Base-by-base conservation (phyloP, 352 stramenopile species). In the Halophytophthora batemanensis region DNA sequence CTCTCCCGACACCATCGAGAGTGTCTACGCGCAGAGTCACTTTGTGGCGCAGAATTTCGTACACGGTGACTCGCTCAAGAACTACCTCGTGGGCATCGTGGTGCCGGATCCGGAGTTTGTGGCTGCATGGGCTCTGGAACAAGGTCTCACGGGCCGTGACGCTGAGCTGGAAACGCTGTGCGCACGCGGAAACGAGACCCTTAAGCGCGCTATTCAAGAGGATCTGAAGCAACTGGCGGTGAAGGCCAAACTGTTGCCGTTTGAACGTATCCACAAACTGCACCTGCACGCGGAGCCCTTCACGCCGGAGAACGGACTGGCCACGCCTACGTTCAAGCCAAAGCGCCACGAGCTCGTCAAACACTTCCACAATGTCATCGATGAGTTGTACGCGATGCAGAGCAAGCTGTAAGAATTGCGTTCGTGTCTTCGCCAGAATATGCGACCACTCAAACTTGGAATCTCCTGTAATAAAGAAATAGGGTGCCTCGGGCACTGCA, bases 251-350 rank as follows among this genome's bases (percentile, higher is more conserved):
- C 73, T 98, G 22, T 87, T 96, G 40, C 78, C 90, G 18, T 98
- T 98, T 55, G 94, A 98, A 74, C 90, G 77, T 18, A 76, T 97
- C 6, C 86, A 87, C 36, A 90, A 88, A 36, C 64, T 98, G 15
- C 68, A 96, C 55, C 57, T 98, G 36, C 74, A 96, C 59, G 53
- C 76, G 4, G 78, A 94, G 33, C 65, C 83, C 15, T 98, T 98
- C 64, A 86, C 70, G 1, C 73, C 90, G 11, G 93, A 98, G 34
- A 98, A 97, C 66, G 80, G 84, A 44, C 71, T 98, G 28, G 63
- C 97, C 21, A 98, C 96, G n/a, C 94, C 96, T 11, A 98, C 96
- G 2, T 97, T 98, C 72, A 99, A 99, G 61, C 81, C 98, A 61
- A 98, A 98, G 72, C 74, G 96, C 0, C 77, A 81, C 33, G 66